Base-by-base conservation (phyloP, 495 filamentous ascomycete genomes). In the Cercophora scortea region DNA sequence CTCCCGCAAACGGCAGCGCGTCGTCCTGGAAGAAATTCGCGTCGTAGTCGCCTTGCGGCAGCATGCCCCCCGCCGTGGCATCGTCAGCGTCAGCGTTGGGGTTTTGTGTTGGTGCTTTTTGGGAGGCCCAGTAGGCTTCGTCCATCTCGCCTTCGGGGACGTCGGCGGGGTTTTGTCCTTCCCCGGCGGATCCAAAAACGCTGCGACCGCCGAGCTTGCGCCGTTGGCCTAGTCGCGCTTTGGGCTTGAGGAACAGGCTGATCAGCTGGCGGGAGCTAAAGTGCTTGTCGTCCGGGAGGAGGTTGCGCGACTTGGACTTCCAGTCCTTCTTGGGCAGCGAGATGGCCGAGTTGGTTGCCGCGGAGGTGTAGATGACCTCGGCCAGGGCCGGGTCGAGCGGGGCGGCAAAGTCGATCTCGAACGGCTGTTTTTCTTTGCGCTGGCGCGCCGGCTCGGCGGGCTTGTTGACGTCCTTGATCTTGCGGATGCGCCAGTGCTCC, bases 1-100 rank as follows among this genome's bases (percentile, higher is more conserved):
- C 87, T 17, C 83, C 85, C 6, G 82, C 78, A 55, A 87, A 83
- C 36, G 84, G 82, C 50, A 95, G 76, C n/a, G 83, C 89, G 65
- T 96, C 92, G 60, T 99, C 93, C 51, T 88, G 83, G 75, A 97
- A 99, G 80, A 97, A 99, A 59, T 97, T 88, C 43, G 94, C 93
- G 70, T 97, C 90, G 66, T 97, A 99, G 61, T 93, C 66, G 63
- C 82, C 87, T 53, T 84, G 74, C 0, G 77, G 76, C 11, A 72
- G 66, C 4, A 63, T 63, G n/a, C n/a, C n/a, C n/a, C n/a, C n/a
- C n/a, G 25, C 25, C 25, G 25, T 5, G 2, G 25, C 25, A 25
- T 25, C 25, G 6, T 66, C 48, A 45, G 34, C 47, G 38, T 42
- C 25, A 38, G 7, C 32, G 17, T 32, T 36, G 12, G 45, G 32